phyloP scores from a whole-genome alignment of 257 asterid genomes.

The Thymus mandschuricus region DNA sequence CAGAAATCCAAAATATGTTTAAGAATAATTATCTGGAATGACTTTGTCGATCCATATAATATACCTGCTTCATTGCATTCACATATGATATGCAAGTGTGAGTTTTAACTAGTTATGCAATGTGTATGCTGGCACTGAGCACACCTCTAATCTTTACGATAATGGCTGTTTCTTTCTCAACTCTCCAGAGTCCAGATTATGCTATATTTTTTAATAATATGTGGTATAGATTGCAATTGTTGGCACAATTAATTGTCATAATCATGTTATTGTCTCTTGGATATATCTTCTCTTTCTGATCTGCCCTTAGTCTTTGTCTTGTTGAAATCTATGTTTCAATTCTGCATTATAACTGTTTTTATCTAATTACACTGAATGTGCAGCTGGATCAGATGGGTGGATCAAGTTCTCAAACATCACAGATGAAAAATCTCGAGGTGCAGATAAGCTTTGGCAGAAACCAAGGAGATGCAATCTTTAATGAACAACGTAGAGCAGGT shows the following conservation, averaged over 20 bases:
- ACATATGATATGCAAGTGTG: neutral
- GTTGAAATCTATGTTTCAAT: neutral
- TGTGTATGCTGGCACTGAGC: neutral
- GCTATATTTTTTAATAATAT: slow-evolving; percentile 1
- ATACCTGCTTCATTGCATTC: slow-evolving; percentile 3
- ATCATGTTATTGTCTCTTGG: slow-evolving; percentile 15
- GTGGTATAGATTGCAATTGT: neutral
- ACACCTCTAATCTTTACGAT: neutral
- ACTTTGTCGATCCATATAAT: neutral
- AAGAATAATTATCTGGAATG: neutral
- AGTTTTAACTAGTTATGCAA: neutral
- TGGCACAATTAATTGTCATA: slow-evolving; percentile 14
- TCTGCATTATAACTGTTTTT: slow-evolving; percentile 16
- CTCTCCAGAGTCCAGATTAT: neutral
- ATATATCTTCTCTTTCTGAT: slow-evolving; percentile 8
- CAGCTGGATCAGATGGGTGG: slow-evolving; percentile 66
- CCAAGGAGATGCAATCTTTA: slow-evolving; percentile 54
- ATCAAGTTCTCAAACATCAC: slow-evolving; percentile 53
- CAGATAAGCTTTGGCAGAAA: slow-evolving; percentile 53
- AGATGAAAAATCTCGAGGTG: slow-evolving; percentile 51
- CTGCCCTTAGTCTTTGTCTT: slow-evolving; percentile 9
- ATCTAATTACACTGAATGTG: slow-evolving; percentile 26
- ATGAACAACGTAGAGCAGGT: slow-evolving; percentile 55
- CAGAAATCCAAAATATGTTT: neutral
- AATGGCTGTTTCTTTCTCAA: neutral